phyloP scores from a whole-genome alignment of 768 basidiomycete species.

The Stropharia rugosoannulata region DNA sequence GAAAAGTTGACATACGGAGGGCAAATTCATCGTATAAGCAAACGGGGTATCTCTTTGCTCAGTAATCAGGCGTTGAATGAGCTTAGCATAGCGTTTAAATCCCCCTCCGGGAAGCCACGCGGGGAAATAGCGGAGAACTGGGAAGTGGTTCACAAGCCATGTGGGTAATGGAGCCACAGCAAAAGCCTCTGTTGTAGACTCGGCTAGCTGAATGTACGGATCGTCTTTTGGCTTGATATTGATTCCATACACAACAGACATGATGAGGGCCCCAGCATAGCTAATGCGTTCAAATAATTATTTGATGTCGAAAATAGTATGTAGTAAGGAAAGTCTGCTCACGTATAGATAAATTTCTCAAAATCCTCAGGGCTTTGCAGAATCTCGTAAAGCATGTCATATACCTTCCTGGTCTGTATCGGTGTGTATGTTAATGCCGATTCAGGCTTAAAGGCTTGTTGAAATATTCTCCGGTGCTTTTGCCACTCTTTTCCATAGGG shows the following conservation, averaged over 20 bases:
- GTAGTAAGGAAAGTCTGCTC: background rate
- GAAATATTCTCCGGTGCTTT: slow-evolving; percentile 32
- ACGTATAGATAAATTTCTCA: slow-evolving; percentile 10
- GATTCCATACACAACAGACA: slow-evolving; percentile 19
- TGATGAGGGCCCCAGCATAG: slow-evolving; percentile 6
- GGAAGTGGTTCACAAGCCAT: slow-evolving; percentile 13
- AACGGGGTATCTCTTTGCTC: slow-evolving; percentile 11
- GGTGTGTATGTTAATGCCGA: slow-evolving; percentile 22
- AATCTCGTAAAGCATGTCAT: slow-evolving; percentile 27
- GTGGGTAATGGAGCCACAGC: slow-evolving; percentile 8
- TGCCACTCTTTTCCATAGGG: slow-evolving; percentile 34
- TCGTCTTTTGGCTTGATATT: slow-evolving; percentile 14
- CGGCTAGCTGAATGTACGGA: slow-evolving; percentile 23
- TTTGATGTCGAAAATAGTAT: background rate
- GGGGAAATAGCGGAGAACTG: slow-evolving; percentile 15
- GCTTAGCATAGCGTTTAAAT: background rate
- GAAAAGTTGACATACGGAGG: background rate
- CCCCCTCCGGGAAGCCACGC: slow-evolving; percentile 18
- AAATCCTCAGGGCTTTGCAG: slow-evolving; percentile 15
- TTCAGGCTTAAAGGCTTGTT: slow-evolving; percentile 31
- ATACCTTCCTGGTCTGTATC: slow-evolving; percentile 26
- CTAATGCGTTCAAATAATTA: slow-evolving; percentile 1
- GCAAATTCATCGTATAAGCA: slow-evolving; percentile 6
- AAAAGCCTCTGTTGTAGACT: slow-evolving; percentile 21
- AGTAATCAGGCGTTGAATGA: slow-evolving; percentile 17